Base-by-base conservation (phyloP, 106 monocot species). In the Iris macrosiphon region DNA sequence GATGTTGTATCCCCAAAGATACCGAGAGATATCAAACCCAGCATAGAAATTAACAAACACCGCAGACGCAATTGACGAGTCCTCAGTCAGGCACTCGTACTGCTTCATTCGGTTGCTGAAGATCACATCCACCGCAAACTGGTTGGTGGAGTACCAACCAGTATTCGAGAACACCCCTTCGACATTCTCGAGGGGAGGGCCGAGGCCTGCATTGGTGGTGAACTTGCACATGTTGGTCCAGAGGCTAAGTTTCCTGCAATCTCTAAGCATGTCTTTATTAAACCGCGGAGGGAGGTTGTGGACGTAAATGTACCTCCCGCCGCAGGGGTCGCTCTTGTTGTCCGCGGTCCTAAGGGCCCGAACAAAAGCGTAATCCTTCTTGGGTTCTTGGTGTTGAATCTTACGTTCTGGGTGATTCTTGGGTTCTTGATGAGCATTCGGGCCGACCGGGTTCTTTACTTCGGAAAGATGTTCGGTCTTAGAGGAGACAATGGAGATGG, bases 171-270 rank as follows among this genome's bases (percentile, higher is more conserved):
- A 90, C 14, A 78, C 84, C 0, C 76, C 71, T 7, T 80, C 71
- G 2, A 44, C 37, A 40, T 84, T 81, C 33, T 78, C 81, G 6
- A 90, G 56, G 0, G 77, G 77, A 4, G 89, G 89, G 4, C 89
- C 89, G 7, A 90, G 38, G 29, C 89, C 89, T 16, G 47, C 70
- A 75, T 90, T 90, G 54, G 18, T 48, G 17, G 68, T 78, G 67
- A 78, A 90, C 50, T 77, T 72, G 46, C 89, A 90, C 80, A 84
- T 84, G 55, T 90, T 78, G 25, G 71, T 85, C 84, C 84, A 84
- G 4, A 74, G 60, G 49, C 70, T 80, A 13, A 84, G 54, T 32
- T 54, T 77, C 20, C 34, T 26, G 59, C 89, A 90, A 11, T 90
- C 74, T 21, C 61, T 68, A 39, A 84, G 56, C 71, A 90, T 77